Conservation (phyloP, 148 eudicot species). For the Cornus suecica region DNA sequence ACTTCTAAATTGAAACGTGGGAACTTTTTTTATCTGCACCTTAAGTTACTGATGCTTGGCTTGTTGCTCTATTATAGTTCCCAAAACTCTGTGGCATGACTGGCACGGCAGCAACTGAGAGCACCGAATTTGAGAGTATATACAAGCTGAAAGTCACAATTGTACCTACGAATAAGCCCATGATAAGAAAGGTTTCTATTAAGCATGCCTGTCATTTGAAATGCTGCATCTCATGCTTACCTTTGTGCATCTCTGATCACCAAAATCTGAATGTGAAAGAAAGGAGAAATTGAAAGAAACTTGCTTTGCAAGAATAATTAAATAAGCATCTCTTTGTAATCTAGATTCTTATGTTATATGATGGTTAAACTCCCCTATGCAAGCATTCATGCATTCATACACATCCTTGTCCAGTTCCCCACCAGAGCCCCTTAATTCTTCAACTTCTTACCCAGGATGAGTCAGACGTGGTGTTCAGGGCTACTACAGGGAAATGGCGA, state of each 20-base stretch:
- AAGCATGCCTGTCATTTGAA: not conserved
- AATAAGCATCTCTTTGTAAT: not conserved
- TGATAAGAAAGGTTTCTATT: conserved; percentile 92
- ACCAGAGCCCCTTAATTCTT: conserved; percentile 7
- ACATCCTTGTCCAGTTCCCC: not conserved
- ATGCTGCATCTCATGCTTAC: not conserved
- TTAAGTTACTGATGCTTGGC: conserved; percentile 18
- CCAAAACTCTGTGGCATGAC: conserved; percentile 99
- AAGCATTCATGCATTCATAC: conserved; percentile 4
- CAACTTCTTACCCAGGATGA: conserved; percentile 64
- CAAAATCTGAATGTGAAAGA: conserved; percentile 7
- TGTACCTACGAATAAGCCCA: conserved; percentile 97
- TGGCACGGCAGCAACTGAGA: conserved; percentile 98
- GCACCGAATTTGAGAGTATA: conserved; percentile 97
- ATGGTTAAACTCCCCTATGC: not conserved
- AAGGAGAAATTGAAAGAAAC: not conserved
- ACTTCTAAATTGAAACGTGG: conserved; percentile 11
- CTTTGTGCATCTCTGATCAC: conserved; percentile 3
- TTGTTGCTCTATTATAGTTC: conserved; percentile 48
- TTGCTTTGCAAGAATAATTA: not conserved
- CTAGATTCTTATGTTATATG: not conserved
- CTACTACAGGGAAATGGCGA: conserved; percentile 88
- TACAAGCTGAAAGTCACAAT: conserved; percentile 96
- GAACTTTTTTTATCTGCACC: not conserved
- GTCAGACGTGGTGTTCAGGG: conserved; percentile 93